phyloP scores from a whole-genome alignment of 2,329 filamentous ascomycete species.

The Fusarium torreyae region DNA sequence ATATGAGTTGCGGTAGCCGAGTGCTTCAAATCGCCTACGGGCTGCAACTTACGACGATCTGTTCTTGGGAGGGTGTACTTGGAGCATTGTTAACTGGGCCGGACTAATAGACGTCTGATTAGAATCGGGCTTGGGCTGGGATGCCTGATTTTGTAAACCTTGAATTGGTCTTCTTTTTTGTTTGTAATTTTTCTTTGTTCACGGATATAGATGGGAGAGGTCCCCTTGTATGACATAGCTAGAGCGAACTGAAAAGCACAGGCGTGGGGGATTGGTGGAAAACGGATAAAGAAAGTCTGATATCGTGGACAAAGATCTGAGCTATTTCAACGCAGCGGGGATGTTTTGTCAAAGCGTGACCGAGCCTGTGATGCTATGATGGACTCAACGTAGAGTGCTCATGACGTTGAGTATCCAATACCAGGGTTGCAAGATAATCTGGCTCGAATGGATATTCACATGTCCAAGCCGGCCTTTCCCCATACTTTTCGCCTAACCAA shows the following conservation, averaged over 20 bases:
- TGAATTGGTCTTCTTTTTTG: slow-evolving; percentile 37
- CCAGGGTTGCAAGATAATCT: too few species aligned
- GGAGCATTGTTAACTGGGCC: slow-evolving; percentile 51
- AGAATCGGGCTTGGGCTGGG: slow-evolving; percentile 48
- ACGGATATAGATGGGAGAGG: slow-evolving; percentile 44
- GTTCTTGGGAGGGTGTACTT: slow-evolving; percentile 51
- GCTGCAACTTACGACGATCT: slow-evolving; percentile 43
- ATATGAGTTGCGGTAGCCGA: slow-evolving; percentile 38
- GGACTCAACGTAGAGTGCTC: neutral
- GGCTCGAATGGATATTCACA: too few species aligned
- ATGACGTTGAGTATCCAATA: neutral
- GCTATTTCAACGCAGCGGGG: neutral
- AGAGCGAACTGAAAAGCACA: slow-evolving; percentile 44
- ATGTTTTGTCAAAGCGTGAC: neutral
- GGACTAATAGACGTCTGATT: slow-evolving; percentile 52
- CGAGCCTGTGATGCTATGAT: neutral
- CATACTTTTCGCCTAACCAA: neutral
- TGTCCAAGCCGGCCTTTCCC: too few species aligned
- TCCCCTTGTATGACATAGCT: slow-evolving; percentile 47
- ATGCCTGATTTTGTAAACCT: slow-evolving; percentile 45
- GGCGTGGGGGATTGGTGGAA: slow-evolving; percentile 10
- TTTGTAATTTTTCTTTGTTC: slow-evolving; percentile 44
- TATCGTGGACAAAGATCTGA: slow-evolving; percentile 27
- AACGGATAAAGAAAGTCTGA: slow-evolving; percentile 23
- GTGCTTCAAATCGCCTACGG: slow-evolving; percentile 20